Base-by-base conservation (phyloP, 2,329 filamentous ascomycete genomes). In the Aspergillus cejpii region DNA sequence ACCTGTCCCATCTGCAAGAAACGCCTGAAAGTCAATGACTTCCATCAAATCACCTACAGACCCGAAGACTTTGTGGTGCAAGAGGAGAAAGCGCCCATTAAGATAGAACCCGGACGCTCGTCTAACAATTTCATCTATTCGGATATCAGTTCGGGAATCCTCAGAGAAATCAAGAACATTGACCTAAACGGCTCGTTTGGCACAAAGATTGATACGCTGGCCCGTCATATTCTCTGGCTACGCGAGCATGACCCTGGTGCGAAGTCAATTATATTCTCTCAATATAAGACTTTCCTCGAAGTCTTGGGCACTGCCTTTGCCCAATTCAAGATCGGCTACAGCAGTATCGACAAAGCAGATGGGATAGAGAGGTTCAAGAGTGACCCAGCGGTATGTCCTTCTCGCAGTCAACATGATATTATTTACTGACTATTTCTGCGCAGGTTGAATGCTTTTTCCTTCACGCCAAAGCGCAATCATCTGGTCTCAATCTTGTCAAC, bases 231-330 rank as follows among this genome's bases (percentile, higher is more conserved):
- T 2, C 67, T 94, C 12, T 96, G 87, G 87, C 74, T 97, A 15
- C 81, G 91, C 2, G 75, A 85, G 53, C 80, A 86, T 38, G 89
- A 96, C 54, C 87, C 88, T 0, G 88, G 88, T 0, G 81, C 88
- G 7, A 97, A 97, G 62, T 86, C 87, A 0, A 85, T 98, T 61
- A 77, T 97, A n/a, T 98, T 95, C 65, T 94, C 87, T 1, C 91
- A 97, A 67, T 92, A 88, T 64, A 79, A 79, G 44, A 84, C 87
- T 43, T 97, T 96, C 55, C 73, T 97, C 1, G 71, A 76, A 1
- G 81, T 94, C 5, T 74, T 97, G 0, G 75, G 75, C 6, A 74
- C 74, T 7, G 91, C 89, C 0, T 83, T 97, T 40, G 60, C 65
- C 1, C 74, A 76, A 3, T 87, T 87, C 65, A 78, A 80, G 39